Evolutionary conservation across 257 asterid species (phyloP), one percentile per base, ranked within the genome.

Genomic region (Nicotiana tomentosiformis): DNA sequence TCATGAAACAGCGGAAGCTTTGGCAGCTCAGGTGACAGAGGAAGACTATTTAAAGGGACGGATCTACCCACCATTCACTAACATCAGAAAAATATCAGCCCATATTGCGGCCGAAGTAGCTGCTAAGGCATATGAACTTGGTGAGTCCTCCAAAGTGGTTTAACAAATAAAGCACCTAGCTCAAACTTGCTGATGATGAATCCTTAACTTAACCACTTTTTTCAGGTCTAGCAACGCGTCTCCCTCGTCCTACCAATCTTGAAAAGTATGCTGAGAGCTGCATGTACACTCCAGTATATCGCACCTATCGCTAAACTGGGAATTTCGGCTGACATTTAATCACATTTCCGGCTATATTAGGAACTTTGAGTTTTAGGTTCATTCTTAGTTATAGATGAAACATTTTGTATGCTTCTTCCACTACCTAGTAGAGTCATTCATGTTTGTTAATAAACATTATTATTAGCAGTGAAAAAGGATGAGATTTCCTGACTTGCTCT

Each of bases 41-140:
- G 99, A 93, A 46, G 86, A 93, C 90, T 90, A 90, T 32, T 92
- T 78, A 7, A 91, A 91, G 84, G 99, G 99, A 67, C 93, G 93
- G 17, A 88, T 96, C 23, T 96, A 91, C 87, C 99, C 98, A 84
- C 97, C 98, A 33, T 94, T 96, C 82, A 79, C 96, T 10, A 87
- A 85, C 69, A 96, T 96, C 78, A 86, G 99, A 86, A 93, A 89
- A 85, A 96, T 94, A 77, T 96, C 98, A 49, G 98, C 98, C 33
- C 83, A 90, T 81, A 94, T 96, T 81, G 98, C 99, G 8, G 99
- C 98, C 66, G 83, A 84, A 20, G 99, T 96, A 62, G 99, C 99
- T 85, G 98, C 92, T 4, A 96, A 92, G 90, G 92, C 98, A 49
- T 96, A 96, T 85, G 98, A 94, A 83, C 98, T 96, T 20, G 97